These are phyloP conservation scores for Metarhizium brunneum DNA, from an alignment of 2,329 filamentous ascomycete species.

Conservation along the genomic window DNA sequence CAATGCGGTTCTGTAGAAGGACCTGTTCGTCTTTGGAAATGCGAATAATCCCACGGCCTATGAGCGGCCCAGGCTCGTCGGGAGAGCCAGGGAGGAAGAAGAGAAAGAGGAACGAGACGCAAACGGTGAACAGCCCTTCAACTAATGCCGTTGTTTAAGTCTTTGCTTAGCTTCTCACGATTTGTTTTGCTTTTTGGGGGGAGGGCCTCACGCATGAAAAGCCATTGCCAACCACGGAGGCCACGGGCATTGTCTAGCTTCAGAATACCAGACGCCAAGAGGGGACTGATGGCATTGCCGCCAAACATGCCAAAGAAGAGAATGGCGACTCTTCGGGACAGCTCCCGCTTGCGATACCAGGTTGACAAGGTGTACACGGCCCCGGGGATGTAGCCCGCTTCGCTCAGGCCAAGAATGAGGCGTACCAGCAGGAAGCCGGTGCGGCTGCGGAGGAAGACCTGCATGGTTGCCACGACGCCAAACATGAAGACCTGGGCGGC, in stretches of 20 bases:
- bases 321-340: constrained; percentile 53
- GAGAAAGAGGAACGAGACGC: constrained; percentile 27
- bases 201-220: constrained; percentile 10
- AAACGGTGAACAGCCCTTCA: constrained; percentile 34
- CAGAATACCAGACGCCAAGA: constrained; percentile 56
- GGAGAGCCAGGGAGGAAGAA: constrained; percentile 31
- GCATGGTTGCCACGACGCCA: constrained; percentile 32
- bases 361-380: constrained; percentile 49
- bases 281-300: constrained; percentile 61
- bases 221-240: constrained; percentile 48
- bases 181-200: not conserved
- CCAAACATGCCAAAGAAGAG: constrained; percentile 61
- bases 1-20: not conserved
- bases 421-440: constrained; percentile 31
- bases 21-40: not conserved
- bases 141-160: constrained; percentile 17
- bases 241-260: constrained; percentile 49
- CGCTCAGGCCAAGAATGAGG: constrained; percentile 25
- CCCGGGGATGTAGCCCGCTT: constrained; percentile 33
- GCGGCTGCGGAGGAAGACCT: constrained; percentile 31
- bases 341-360: constrained; percentile 63
- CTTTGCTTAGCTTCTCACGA: not conserved
- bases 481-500: constrained; percentile 38
- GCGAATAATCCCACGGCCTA: constrained; percentile 4
- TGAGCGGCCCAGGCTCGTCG: constrained; percentile 27